phyloP scores from a whole-genome alignment of 306 rosid species.

The Malus asiatica region DNA sequence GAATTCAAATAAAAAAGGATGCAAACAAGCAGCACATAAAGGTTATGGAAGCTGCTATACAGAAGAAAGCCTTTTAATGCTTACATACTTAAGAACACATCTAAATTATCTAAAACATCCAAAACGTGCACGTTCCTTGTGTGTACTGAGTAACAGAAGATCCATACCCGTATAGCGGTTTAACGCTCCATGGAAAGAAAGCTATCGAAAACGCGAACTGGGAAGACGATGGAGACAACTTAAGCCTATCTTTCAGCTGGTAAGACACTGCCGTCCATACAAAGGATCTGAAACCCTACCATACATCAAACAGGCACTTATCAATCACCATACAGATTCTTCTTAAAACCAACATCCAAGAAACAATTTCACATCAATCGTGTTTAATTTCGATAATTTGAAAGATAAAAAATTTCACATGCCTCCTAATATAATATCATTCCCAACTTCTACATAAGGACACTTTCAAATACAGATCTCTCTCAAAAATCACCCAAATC shows the following conservation, averaged over 20 bases:
- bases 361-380: background rate
- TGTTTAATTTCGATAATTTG: background rate
- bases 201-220: conserved; percentile 67
- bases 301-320: background rate
- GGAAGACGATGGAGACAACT: conserved; percentile 75
- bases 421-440: background rate
- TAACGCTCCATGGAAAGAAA: conserved; percentile 87
- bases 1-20: background rate
- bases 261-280: conserved; percentile 86
- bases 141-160: background rate
- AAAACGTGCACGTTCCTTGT: background rate
- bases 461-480: background rate
- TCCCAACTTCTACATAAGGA: background rate
- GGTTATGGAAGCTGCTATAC: background rate
- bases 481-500: background rate
- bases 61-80: background rate
- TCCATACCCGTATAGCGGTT: conserved; percentile 77
- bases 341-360: background rate
- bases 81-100: background rate
- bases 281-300: conserved; percentile 86
- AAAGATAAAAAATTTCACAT: background rate
- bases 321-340: background rate
- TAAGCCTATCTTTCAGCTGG: conserved; percentile 70
- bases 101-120: background rate
- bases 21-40: background rate